Evolutionary conservation across 768 basidiomycete genomes (phyloP), one percentile per base, ranked within the genome.

Genomic region (Postia placenta): DNA sequence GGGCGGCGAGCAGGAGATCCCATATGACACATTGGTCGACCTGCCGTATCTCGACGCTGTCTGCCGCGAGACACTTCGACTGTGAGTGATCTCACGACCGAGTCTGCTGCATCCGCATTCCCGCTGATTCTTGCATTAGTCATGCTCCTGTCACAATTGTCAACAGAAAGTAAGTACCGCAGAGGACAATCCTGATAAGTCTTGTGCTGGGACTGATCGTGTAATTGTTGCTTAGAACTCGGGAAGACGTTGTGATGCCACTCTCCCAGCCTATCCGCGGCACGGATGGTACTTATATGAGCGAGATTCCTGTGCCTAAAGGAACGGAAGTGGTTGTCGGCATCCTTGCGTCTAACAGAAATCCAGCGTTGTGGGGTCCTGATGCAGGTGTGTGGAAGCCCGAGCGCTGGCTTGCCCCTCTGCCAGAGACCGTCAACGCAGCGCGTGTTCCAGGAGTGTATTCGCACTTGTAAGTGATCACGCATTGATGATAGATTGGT

Each of bases 31-130:
- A 4, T 20, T 56, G 2, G 45, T 55, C 30, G 24, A 46, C 0
- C 37, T 91, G 4, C 75, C 81, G 0, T 86, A 83, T 56, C 76
- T 90, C 12, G 86, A 87, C 50, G 73, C 71, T 4, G 74, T 84
- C 3, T 70, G 81, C 4, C 73, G 77, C n/a, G n/a, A n/a, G n/a
- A n/a, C n/a, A n/a, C n/a, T n/a, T n/a, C n/a, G n/a, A n/a, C n/a
- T n/a, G n/a, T 2, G 84, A 85, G 62, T n/a, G n/a, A 76, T 73
- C 0, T 59, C 85, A 48, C 74, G 83, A 1, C 41, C 81, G 4
- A 70, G 79, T 23, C 49, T 54, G n/a, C n/a, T n/a, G n/a, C n/a
- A n/a, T n/a, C n/a, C n/a, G n/a, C n/a, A n/a, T n/a, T n/a, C n/a
- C n/a, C n/a, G n/a, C n/a, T n/a, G n/a, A n/a, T n/a, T n/a, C n/a